Evolutionary conservation across 257 asterid species (phyloP), one percentile per base, ranked within the genome.

Genomic region (Dorcoceras hygrometricum): DNA sequence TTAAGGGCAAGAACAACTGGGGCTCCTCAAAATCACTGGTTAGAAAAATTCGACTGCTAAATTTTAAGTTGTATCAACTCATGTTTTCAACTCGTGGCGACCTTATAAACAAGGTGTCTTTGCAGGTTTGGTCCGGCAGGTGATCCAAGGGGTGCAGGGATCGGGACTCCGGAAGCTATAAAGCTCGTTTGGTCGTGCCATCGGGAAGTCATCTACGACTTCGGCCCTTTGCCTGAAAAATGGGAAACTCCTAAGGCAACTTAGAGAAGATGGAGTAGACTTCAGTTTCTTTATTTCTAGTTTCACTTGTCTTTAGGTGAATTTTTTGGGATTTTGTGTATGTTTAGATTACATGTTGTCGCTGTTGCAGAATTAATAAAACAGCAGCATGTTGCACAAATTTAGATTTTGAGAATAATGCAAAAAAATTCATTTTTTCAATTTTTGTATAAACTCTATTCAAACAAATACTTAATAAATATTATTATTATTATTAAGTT

Each of bases 21-120:
- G 20, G 96, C 98, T 61, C 98, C 99, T 58, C 96, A 94, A 71
- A 94, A 89, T 71, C 99, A 94, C 69, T 90, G 99, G 97, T 90
- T 10, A 32, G 81, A n/a, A 12, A 26, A 65, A 4, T 16, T 23
- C 10, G 16, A 36, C 11, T 9, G n/a, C 0, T 28, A 4, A 19
- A 7, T 19, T 43, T 10, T 4, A 27, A 27, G 39, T 23, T 23
- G 2, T 28, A 25, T 5, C 36, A 58, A 14, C 20, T 46, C 53
- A 12, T 24, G 20, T 25, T 18, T 57, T 23, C 23, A 26, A n/a
- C 20, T 12, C 8, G 19, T 2, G 31, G 26, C 6, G 28, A 20
- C 16, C 5, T 0, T 61, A 57, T 51, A 54, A 60, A 61, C 28
- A 20, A 25, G 3, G 20, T 34, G 22, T n/a, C 29, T 10, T 5